Base-by-base conservation (phyloP, 116 monocot genomes). In the Phalaenopsis hybrid region DNA sequence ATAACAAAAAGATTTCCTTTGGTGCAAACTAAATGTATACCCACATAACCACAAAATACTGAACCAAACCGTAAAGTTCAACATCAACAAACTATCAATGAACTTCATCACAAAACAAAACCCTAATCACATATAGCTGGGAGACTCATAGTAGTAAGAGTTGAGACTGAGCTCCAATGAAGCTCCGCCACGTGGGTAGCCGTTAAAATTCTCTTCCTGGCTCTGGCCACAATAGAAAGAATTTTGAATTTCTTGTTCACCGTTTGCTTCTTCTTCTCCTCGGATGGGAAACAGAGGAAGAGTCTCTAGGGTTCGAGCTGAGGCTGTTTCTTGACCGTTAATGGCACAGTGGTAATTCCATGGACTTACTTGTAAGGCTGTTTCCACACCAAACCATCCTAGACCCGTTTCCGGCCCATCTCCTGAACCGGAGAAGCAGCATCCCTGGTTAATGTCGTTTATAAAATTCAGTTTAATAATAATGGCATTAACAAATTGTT, bases 231-330 rank as follows among this genome's bases (percentile, higher is more conserved):
- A 43, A 18, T 75, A 45, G n/a, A 18, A 20, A 75, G 45, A 75
- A 44, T 4, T 75, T 25, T 17, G 23, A 4, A 13, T 11, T 79
- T 76, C 81, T 51, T 80, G 74, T 2, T 61, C 59, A 44, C 84
- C 73, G 3, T 77, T 72, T 8, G 80, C 76, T 50, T 86, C 69
- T 12, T 67, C 65, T 68, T 82, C 37, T 5, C 81, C 69, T 81
- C 81, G 81, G 28, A 87, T 78, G 8, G 97, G 97, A 78, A 97
- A 97, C 51, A 97, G 90, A 15, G 91, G 91, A 20, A 97, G 97
- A 10, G 94, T 97, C 82, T 97, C 91, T 70, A 93, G 88, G 43
- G 90, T 80, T 5, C 84, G 86, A 12, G 8, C 75, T 63, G 78
- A 33, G 7, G 23, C 34, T 16, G 6, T 12, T 15, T 79, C 74